phyloP scores from a whole-genome alignment of 2,329 filamentous ascomycete species.

The Trichoderma sp. region DNA sequence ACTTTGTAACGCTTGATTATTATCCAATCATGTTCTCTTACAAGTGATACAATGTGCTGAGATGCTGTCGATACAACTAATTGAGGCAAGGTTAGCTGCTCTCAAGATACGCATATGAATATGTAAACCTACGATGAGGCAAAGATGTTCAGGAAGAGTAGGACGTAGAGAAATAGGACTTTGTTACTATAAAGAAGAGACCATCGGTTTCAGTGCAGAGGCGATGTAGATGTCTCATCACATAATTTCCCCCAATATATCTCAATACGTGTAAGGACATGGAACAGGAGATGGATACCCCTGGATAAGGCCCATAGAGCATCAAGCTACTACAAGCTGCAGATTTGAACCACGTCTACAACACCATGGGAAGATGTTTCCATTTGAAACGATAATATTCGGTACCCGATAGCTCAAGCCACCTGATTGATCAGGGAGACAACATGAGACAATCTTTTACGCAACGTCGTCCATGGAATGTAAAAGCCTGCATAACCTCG shows the following conservation, averaged over 20 bases:
- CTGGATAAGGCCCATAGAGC: not conserved
- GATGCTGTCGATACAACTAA: not conserved
- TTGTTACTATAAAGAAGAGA: not conserved
- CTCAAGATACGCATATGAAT: not conserved
- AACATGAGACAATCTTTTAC: not conserved
- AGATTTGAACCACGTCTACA: not conserved
- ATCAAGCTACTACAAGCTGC: not conserved
- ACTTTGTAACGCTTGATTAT: not conserved
- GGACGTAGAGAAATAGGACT: not conserved
- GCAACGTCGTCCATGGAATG: not conserved
- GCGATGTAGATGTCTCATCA: not conserved
- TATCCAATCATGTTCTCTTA: not conserved
- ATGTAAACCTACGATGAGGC: not conserved
- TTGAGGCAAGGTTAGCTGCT: not conserved
- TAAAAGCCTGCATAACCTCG: not conserved
- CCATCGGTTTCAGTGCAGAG: no score
- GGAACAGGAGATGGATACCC: not conserved
- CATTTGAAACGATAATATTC: not conserved
- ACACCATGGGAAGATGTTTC: not conserved
- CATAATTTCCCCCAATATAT: not conserved
- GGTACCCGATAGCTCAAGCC: not conserved
- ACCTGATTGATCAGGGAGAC: not conserved
- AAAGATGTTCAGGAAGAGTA: not conserved
- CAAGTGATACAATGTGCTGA: not conserved
- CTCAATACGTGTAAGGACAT: not conserved